phyloP scores from a whole-genome alignment of 1,139 yeast genomes.

The Casaregolazyma suthepensis region DNA sequence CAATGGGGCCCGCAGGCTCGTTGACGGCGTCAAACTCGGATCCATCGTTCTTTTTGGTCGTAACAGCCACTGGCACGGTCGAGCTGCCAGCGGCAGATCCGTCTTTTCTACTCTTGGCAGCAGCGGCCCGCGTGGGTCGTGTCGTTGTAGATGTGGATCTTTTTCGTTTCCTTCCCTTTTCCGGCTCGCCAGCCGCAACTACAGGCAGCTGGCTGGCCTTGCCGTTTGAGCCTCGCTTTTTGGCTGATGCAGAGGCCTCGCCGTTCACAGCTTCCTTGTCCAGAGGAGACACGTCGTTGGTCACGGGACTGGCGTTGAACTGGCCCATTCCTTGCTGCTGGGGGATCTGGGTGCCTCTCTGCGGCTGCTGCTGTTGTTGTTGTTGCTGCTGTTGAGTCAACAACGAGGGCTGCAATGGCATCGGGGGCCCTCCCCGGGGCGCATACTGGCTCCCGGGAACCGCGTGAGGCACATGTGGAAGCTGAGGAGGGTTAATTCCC shows the following conservation, averaged over 20 bases:
- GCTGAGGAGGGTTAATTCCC: slow-evolving; percentile 2
- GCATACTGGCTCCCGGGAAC: neutral
- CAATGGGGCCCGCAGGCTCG: slow-evolving; percentile 44
- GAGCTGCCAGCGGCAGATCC: neutral
- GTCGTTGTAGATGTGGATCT: neutral
- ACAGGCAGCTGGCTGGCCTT: neutral
- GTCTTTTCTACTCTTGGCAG: slow-evolving; percentile 4
- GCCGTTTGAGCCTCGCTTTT: neutral
- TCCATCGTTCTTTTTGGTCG: neutral
- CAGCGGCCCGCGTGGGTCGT: slow-evolving; percentile 1
- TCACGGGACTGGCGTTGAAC: neutral
- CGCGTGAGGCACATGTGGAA: slow-evolving; percentile 9
- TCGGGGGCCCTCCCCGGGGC: slow-evolving; percentile 2
- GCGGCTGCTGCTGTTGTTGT: slow-evolving; percentile 9
- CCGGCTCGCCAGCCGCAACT: slow-evolving; percentile 15
- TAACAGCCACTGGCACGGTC: slow-evolving; percentile 6
- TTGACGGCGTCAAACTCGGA: slow-evolving; percentile 30
- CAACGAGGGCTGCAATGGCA: slow-evolving; percentile 6
- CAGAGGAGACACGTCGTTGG: neutral
- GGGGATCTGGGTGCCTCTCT: neutral
- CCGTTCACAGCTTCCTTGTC: neutral
- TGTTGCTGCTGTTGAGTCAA: slow-evolving; percentile 12
- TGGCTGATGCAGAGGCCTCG: neutral
- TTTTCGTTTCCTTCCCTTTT: slow-evolving; percentile 7
- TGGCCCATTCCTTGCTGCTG: neutral